Evolutionary conservation across 164 flowering plant species (phyloP).

Genomic region (Cinnamomum chago): DNA sequence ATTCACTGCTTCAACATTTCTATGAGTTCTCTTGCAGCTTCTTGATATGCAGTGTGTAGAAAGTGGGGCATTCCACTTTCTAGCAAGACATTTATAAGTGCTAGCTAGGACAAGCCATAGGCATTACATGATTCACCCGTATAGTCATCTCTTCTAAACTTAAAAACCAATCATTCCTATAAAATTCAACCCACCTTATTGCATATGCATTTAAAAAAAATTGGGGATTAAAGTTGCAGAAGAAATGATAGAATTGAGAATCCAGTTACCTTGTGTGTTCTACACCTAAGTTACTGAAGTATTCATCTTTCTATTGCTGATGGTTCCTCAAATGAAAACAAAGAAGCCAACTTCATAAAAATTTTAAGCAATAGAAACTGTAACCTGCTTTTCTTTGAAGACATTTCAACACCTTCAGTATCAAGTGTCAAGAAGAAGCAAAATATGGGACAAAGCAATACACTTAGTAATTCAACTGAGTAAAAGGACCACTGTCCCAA

Average conservation of each 20-base stretch:
- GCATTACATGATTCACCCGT: not conserved
- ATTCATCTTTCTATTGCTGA: not conserved
- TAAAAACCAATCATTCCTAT: not conserved
- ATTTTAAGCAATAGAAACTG: not conserved
- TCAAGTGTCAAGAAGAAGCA: not conserved
- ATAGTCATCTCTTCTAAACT: not conserved
- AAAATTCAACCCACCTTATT: not conserved
- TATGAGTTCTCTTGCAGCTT: not conserved
- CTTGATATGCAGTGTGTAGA: not conserved
- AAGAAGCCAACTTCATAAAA: not conserved
- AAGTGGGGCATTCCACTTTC: not conserved
- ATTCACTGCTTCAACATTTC: too few relatives aligned
- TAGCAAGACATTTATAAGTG: not conserved
- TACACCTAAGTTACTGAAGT: not conserved
- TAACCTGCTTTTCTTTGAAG: not conserved
- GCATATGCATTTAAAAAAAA: not conserved
- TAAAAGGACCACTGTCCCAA: not conserved
- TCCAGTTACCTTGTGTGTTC: not conserved
- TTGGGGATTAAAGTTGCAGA: not conserved
- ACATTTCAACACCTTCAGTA: not conserved
- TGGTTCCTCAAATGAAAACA: not conserved
- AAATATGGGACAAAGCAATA: too few relatives aligned
- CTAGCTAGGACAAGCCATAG: not conserved
- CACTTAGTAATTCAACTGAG: too few relatives aligned
- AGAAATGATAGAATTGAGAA: not conserved